A percentile compares a stretch with the other conserved stretches of the same genome.
Evolutionary conservation across 2,329 filamentous ascomycete species (phyloP).

Genomic region (Dactylella cylindrospora): DNA sequence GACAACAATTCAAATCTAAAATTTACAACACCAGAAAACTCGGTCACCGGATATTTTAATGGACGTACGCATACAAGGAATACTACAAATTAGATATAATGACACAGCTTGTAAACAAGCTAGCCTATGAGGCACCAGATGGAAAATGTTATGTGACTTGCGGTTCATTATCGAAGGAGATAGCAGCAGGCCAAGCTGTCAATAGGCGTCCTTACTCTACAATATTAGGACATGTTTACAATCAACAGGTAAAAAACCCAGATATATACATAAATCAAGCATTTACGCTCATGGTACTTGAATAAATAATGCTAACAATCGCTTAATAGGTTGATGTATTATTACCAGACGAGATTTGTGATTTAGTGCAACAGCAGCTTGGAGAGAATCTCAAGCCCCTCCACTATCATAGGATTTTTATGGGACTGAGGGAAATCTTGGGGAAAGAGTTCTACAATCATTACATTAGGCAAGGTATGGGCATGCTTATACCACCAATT

Average conservation of each 20-base stretch:
- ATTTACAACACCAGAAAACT: too few relatives aligned
- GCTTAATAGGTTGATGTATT: conserved; percentile 27
- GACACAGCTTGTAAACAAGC: conserved; percentile 37
- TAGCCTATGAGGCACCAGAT: conserved; percentile 13
- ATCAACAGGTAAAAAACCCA: conserved; percentile 33
- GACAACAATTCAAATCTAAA: too few relatives aligned
- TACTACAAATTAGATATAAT: too few relatives aligned
- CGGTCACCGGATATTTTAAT: too few relatives aligned
- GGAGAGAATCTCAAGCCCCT: conserved; percentile 35
- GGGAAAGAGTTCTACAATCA: conserved; percentile 75
- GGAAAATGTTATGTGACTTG: conserved; percentile 36
- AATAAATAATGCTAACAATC: conserved; percentile 7
- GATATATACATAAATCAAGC: not conserved
- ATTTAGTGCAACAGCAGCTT: conserved; percentile 19
- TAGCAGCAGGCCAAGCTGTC: not conserved
- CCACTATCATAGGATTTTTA: conserved; percentile 67
- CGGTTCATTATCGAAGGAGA: not conserved
- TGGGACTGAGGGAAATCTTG: conserved; percentile 72
- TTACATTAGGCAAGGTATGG: conserved; percentile 75
- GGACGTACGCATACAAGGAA: too few relatives aligned
- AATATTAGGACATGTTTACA: conserved; percentile 24
- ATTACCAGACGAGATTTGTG: conserved; percentile 30
- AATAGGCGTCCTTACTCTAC: conserved; percentile 27
- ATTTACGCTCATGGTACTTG: not conserved
- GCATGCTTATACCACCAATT: conserved; percentile 1